phyloP scores from a whole-genome alignment of 1,284 basidiomycete genomes.

The Leccinum fallax region DNA sequence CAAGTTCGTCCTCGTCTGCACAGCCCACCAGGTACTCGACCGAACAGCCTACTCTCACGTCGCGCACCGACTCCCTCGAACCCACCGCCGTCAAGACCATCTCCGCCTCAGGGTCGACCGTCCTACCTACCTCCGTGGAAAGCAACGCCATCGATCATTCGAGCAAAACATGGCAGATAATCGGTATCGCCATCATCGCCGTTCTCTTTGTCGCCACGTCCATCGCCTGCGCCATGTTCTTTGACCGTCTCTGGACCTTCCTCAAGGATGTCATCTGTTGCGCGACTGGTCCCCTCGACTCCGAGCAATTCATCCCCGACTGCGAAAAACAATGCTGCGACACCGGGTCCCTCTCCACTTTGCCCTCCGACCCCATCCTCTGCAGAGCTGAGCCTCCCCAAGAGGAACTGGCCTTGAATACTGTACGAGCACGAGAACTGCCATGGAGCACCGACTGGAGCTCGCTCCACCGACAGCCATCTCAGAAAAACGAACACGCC shows the following conservation, averaged over 20 bases:
- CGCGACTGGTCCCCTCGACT: slow-evolving; percentile 37
- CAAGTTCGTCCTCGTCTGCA: neutral
- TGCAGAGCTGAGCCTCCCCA: slow-evolving; percentile 1
- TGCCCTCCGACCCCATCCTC: slow-evolving; percentile 10
- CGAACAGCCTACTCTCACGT: neutral
- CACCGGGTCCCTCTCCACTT: slow-evolving; percentile 47
- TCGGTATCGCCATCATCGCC: slow-evolving; percentile 63
- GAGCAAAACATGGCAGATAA: slow-evolving; percentile 58
- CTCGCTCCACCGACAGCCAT: slow-evolving; percentile 26
- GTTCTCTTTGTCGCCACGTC: slow-evolving; percentile 56
- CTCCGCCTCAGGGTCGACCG: slow-evolving; percentile 1
- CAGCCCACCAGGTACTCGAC: neutral
- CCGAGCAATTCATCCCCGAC: slow-evolving; percentile 63
- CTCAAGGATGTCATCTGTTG: slow-evolving; percentile 51
- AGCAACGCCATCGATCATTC: slow-evolving; percentile 11
- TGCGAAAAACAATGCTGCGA: slow-evolving; percentile 64
- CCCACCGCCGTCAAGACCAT: slow-evolving; percentile 5
- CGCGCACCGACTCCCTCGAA: neutral
- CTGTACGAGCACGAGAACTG: slow-evolving; percentile 23
- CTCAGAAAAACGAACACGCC: slow-evolving; percentile 17
- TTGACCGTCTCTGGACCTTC: slow-evolving; percentile 66
- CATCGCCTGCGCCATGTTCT: slow-evolving; percentile 60
- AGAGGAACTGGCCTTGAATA: slow-evolving; percentile 1
- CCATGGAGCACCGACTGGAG: slow-evolving; percentile 27
- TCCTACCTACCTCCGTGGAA: slow-evolving; percentile 7